phyloP scores from a whole-genome alignment of 2,329 filamentous ascomycete genomes.

The Leptographium galeiforme region DNA sequence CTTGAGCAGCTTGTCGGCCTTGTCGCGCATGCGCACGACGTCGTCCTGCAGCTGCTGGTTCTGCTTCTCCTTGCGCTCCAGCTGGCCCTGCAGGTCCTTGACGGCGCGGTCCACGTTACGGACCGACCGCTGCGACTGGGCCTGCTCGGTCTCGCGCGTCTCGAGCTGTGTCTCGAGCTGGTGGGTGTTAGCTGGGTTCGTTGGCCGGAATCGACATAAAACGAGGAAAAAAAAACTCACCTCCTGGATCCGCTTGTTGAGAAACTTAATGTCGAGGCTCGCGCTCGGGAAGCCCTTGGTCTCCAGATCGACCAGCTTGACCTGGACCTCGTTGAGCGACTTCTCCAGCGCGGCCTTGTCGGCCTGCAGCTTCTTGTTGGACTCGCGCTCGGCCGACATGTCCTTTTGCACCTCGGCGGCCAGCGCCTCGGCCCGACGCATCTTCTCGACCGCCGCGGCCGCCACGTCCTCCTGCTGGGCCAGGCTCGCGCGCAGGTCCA shows the following conservation, averaged over 20 bases:
- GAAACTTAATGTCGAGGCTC: conserved; percentile 87
- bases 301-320: conserved; percentile 82
- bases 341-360: conserved; percentile 87
- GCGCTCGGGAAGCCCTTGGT: conserved; percentile 93
- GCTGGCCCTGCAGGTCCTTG: conserved; percentile 82
- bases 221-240: conserved; percentile 41
- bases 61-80: conserved; percentile 86
- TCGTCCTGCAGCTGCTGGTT: conserved; percentile 73
- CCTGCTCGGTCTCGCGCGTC: conserved; percentile 64
- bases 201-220: conserved; percentile 14
- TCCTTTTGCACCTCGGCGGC: conserved; percentile 87
- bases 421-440: conserved; percentile 83
- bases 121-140: conserved; percentile 70
- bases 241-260: conserved; percentile 90
- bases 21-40: conserved; percentile 73
- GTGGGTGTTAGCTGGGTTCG: conserved; percentile 1
- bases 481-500: conserved; percentile 77
- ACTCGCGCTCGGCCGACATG: conserved; percentile 72
- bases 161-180: conserved; percentile 84
- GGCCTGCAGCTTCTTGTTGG: conserved; percentile 67
- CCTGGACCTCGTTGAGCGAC: conserved; percentile 75
- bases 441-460: conserved; percentile 86
- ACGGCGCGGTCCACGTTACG: conserved; percentile 90
- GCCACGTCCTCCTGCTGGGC: conserved; percentile 92
- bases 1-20: conserved; percentile 74